Evolutionary conservation across 345 rosid species (phyloP), one percentile per base, ranked within the genome.

Genomic region (Arabidopsis suecica): DNA sequence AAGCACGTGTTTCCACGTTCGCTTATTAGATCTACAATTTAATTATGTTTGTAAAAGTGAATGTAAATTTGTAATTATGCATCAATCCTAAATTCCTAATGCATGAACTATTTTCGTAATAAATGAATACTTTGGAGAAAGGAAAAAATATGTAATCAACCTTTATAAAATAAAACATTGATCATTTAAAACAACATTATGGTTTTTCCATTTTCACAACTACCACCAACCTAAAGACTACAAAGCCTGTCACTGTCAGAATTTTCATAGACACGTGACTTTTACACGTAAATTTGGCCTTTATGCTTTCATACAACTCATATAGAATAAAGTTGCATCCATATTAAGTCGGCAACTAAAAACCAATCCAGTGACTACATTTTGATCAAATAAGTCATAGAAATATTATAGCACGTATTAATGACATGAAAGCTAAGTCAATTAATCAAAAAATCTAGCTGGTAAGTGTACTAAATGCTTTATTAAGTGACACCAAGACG

Each of bases 1-100:
- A 69, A n/a, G 71, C 75, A 71, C 38, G 45, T 77, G 80, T 67
- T 10, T 47, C 54, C 67, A 71, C 54, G 76, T 77, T 61, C 7
- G 9, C 12, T 30, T 51, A 14, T 49, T n/a, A 45, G 65, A 53
- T 61, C 58, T 34, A 47, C 4, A n/a, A n/a, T 22, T n/a, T 68
- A 20, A 18, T 16, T 42, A 16, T 20, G 13, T 32, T 44, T 37
- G 9, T 37, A 60, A 37, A 48, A 69, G 34, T 71, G 22, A 25
- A 9, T 49, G 14, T 25, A 42, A 56, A 10, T 28, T 28, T 28
- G 32, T 9, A 48, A 49, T 6, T 45, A 61, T 8, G 14, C 33
- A 50, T 23, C 38, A 6, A 28, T 58, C 9, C 32, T 66, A 48
- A 51, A 16, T 23, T 40, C 47, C 30, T 11, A 32, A 20, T 20